These are phyloP conservation scores for Aspergillus neoniger DNA, from an alignment of 2,329 filamentous ascomycete genomes.

Conservation along the genomic window DNA sequence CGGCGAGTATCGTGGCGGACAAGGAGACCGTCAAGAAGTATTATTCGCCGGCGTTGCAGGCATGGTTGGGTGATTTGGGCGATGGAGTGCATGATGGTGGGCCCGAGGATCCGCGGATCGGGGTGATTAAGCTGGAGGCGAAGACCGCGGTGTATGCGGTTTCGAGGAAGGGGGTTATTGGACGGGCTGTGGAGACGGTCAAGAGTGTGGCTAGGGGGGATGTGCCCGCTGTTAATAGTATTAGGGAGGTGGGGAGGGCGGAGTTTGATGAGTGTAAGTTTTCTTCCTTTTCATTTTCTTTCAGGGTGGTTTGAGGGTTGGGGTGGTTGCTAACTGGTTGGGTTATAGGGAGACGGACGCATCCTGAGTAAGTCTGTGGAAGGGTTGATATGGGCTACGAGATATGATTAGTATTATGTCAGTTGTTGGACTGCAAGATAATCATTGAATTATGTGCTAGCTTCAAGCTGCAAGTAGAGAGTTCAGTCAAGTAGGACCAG, in stretches of 20 bases:
- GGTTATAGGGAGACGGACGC: slow-evolving; percentile 34
- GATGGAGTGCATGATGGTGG: slow-evolving; percentile 83
- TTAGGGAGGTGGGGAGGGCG: slow-evolving; percentile 69
- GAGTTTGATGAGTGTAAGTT: slow-evolving; percentile 64
- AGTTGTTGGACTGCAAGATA: not conserved
- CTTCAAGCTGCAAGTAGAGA: too few relatives aligned
- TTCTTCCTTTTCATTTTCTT: not conserved
- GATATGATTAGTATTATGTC: not conserved
- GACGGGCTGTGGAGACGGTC: slow-evolving; percentile 68
- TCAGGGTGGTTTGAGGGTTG: not conserved
- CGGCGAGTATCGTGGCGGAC: slow-evolving; percentile 69
- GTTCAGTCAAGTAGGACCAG: too few relatives aligned
- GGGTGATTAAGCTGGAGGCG: slow-evolving; percentile 74
- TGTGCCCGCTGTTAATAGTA: slow-evolving; percentile 70
- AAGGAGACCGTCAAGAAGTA: slow-evolving; percentile 69
- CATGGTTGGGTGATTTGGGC: slow-evolving; percentile 82
- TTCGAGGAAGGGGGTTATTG: slow-evolving; percentile 62
- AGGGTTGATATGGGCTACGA: not conserved
- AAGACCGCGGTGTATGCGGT: slow-evolving; percentile 72
- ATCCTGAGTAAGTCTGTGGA: slow-evolving; percentile 7
- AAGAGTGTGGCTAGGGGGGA: slow-evolving; percentile 75
- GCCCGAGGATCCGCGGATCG: slow-evolving; percentile 78
- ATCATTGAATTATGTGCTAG: too few relatives aligned
- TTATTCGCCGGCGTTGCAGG: slow-evolving; percentile 73
- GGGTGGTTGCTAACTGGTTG: slow-evolving; percentile 11